Percentiles rank a stretch among this genome's conserved stretches.
Evolutionary conservation across 2,329 filamentous ascomycete genomes (phyloP).

Genomic region (Delphinella strobiligena): DNA sequence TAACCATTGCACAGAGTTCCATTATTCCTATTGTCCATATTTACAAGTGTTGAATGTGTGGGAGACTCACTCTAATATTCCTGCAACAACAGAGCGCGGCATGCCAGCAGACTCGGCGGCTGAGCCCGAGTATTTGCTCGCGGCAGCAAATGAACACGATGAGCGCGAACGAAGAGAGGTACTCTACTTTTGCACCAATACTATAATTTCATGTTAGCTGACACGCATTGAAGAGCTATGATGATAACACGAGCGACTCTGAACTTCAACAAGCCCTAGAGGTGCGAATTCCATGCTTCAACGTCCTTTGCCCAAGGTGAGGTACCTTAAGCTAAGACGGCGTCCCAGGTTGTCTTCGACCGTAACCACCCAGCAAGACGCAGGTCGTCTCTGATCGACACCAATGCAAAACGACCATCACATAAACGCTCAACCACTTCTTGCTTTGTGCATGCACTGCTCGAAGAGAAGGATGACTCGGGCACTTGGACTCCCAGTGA

Average conservation of each 20-base stretch:
- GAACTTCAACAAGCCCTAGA: constrained; percentile 29
- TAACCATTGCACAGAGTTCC: too few species aligned
- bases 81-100: neutral
- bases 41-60: too few species aligned
- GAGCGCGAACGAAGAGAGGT: neutral
- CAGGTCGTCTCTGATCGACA: constrained; percentile 46
- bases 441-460: constrained; percentile 50
- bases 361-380: constrained; percentile 40
- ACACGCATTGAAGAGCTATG: constrained; percentile 4
- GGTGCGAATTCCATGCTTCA: constrained; percentile 17
- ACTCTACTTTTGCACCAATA: neutral
- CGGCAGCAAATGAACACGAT: too few species aligned
- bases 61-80: too few species aligned
- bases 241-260: constrained; percentile 19
- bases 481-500: constrained; percentile 11
- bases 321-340: neutral
- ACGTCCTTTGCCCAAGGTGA: constrained; percentile 1
- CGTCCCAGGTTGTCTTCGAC: constrained; percentile 43
- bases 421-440: constrained; percentile 33
- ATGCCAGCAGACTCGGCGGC: neutral
- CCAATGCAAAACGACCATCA: constrained; percentile 26
- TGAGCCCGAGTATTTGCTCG: neutral
- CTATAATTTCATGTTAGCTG: neutral
- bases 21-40: too few species aligned
- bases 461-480: constrained; percentile 32